Evolutionary conservation across 1,284 basidiomycete species (phyloP).

Genomic region (Apiotrichum gamsii): DNA sequence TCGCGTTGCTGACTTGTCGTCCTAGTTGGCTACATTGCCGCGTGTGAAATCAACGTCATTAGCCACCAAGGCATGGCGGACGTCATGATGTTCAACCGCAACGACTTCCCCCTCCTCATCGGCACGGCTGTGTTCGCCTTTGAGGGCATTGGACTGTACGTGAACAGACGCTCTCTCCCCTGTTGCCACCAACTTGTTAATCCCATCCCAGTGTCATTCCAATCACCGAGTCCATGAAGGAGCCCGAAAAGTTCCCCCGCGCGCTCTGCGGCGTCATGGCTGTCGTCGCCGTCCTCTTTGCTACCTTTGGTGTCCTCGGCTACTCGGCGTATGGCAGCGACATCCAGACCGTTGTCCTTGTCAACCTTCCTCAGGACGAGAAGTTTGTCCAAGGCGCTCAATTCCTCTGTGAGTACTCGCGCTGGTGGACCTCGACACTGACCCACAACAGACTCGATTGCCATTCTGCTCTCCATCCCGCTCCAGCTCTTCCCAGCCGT

Average conservation of each 20-base stretch:
- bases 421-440: not conserved
- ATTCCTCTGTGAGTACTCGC: slow-evolving; percentile 58
- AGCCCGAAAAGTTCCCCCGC: slow-evolving; percentile 85
- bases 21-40: slow-evolving; percentile 69
- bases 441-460: slow-evolving; percentile 56
- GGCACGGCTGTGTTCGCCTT: slow-evolving; percentile 98
- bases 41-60: slow-evolving; percentile 68
- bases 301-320: slow-evolving; percentile 78
- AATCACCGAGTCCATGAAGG: slow-evolving; percentile 90
- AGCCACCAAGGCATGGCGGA: slow-evolving; percentile 66
- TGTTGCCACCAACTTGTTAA: slow-evolving; percentile 2
- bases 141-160: slow-evolving; percentile 89
- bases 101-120: slow-evolving; percentile 84
- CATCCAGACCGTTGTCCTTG: slow-evolving; percentile 88
- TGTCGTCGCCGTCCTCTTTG: slow-evolving; percentile 64
- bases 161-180: slow-evolving; percentile 9
- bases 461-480: slow-evolving; percentile 89
- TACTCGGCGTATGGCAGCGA: slow-evolving; percentile 84
- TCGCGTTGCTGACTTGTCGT: not conserved
- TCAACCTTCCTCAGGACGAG: slow-evolving; percentile 80
- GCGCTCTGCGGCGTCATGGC: slow-evolving; percentile 89
- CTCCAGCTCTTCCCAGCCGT: slow-evolving; percentile 96
- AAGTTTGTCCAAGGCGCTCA: slow-evolving; percentile 82
- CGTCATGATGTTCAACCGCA: slow-evolving; percentile 78
- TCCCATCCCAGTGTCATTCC: slow-evolving; percentile 62